A percentile compares a stretch with the other conserved stretches of the same genome.
Evolutionary conservation across 805 yeast species (phyloP).

Genomic region (Kluyveromyces aestuarii): DNA sequence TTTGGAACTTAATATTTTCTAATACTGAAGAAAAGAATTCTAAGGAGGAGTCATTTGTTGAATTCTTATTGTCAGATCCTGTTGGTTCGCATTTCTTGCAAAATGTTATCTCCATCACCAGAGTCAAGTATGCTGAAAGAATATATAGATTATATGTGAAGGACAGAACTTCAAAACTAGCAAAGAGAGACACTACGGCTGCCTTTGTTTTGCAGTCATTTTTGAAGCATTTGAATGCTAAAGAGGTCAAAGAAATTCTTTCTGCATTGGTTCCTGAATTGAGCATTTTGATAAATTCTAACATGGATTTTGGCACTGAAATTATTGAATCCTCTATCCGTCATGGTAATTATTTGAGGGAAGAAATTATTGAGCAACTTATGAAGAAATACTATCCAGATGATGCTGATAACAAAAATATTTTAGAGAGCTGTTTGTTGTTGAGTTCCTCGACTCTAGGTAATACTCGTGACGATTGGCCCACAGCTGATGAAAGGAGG

Average conservation of each 20-base stretch:
- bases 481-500: constrained; percentile 82
- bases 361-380: constrained; percentile 45
- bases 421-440: constrained; percentile 60
- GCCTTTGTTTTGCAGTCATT: constrained; percentile 69
- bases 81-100: constrained; percentile 94
- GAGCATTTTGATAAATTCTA: constrained; percentile 51
- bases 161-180: constrained; percentile 62
- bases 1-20: constrained; percentile 58
- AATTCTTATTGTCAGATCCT: constrained; percentile 71
- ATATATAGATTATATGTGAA: constrained; percentile 63
- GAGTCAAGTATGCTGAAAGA: constrained; percentile 61
- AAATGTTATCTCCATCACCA: constrained; percentile 53
- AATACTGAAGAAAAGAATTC: constrained; percentile 43
- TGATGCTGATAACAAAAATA: constrained; percentile 32
- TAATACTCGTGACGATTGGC: constrained; percentile 82
- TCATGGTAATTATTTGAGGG: constrained; percentile 49
- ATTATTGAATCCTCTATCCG: constrained; percentile 57
- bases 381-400: constrained; percentile 36
- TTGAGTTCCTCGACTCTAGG: constrained; percentile 67
- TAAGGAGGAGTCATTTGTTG: constrained; percentile 72
- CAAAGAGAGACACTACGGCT: constrained; percentile 78
- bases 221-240: constrained; percentile 52
- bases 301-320: constrained; percentile 59
- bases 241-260: constrained; percentile 52
- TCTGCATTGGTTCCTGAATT: constrained; percentile 61